Conservation (phyloP, 2,329 filamentous ascomycete genomes). For the Sporothrix luriei region DNA sequence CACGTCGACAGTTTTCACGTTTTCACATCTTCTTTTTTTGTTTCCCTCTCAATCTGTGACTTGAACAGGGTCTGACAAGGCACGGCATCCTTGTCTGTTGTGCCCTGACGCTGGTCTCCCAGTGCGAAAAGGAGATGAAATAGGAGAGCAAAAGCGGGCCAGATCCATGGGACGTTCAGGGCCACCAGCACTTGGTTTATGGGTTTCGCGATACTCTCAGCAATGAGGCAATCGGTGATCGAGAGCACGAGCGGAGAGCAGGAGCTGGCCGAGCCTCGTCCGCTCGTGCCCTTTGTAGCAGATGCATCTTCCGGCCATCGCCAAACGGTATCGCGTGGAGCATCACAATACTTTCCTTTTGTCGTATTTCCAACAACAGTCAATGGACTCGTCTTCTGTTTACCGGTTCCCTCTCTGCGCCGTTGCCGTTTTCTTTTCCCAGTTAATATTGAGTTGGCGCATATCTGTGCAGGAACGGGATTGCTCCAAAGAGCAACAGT, state of each 20-base stretch:
- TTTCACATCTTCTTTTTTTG: neutral
- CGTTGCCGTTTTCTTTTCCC: too few species aligned
- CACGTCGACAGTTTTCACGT: neutral
- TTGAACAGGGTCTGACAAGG: constrained; percentile 2
- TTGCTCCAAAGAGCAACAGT: constrained; percentile 18
- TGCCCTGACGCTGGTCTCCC: neutral
- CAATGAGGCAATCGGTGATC: constrained; percentile 12
- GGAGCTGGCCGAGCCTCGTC: neutral
- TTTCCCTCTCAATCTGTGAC: neutral
- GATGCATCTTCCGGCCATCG: too few species aligned
- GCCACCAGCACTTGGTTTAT: neutral
- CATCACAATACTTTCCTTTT: neutral
- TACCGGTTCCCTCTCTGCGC: neutral
- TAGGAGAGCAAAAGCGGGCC: constrained; percentile 23
- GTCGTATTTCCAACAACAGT: neutral
- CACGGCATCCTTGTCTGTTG: neutral
- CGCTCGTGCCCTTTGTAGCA: neutral
- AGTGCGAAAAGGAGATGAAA: constrained; percentile 20
- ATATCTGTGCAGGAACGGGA: neutral
- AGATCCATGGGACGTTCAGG: neutral
- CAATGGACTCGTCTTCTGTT: neutral
- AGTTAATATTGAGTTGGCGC: neutral
- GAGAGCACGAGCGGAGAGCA: neutral
- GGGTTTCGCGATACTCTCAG: constrained; percentile 24
- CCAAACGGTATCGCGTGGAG: neutral